Percentiles rank a stretch among this genome's conserved stretches.
These are phyloP conservation scores for Podila horticola DNA, from an alignment of 192 early-diverging fungal genomes.

Conservation along the genomic window DNA sequence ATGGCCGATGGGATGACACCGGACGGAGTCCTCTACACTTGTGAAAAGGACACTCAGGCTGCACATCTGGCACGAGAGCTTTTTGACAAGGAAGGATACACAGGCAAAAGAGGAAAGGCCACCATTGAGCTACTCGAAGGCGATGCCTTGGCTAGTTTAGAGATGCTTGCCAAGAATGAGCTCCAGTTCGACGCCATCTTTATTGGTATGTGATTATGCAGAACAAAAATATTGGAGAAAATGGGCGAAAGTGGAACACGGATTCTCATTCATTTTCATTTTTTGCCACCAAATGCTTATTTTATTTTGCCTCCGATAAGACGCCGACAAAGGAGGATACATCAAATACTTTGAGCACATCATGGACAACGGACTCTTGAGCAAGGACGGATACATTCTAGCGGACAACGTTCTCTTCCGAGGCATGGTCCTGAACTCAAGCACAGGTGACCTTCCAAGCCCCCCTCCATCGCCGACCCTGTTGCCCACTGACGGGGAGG, in stretches of 20 bases:
- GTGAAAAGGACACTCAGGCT: conserved; percentile 65
- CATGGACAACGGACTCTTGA: conserved; percentile 67
- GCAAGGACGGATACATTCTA: conserved; percentile 67
- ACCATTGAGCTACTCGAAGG: conserved; percentile 28
- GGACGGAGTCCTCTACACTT: conserved; percentile 52
- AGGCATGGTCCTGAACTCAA: conserved; percentile 10
- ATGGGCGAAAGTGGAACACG: no score
- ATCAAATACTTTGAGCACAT: conserved; percentile 70
- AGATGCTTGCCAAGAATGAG: conserved; percentile 9
- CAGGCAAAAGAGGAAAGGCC: no score
- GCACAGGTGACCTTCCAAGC: not conserved
- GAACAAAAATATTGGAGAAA: not conserved
- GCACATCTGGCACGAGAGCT: conserved; percentile 55
- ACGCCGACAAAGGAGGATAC: conserved; percentile 79
- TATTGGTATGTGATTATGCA: conserved; percentile 38
- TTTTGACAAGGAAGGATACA: conserved; percentile 18
- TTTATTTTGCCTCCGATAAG: conserved; percentile 23
- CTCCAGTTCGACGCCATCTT: conserved; percentile 71
- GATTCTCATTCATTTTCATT: not conserved
- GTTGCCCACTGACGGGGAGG: not conserved
- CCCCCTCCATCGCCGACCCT: not conserved
- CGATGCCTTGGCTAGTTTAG: conserved; percentile 1
- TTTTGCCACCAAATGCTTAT: not conserved
- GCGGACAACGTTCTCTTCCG: conserved; percentile 67
- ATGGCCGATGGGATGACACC: conserved; percentile 71